Conservation (phyloP, 2,329 filamentous ascomycete genomes). For the Graphilbum ipis-grandicollis region DNA sequence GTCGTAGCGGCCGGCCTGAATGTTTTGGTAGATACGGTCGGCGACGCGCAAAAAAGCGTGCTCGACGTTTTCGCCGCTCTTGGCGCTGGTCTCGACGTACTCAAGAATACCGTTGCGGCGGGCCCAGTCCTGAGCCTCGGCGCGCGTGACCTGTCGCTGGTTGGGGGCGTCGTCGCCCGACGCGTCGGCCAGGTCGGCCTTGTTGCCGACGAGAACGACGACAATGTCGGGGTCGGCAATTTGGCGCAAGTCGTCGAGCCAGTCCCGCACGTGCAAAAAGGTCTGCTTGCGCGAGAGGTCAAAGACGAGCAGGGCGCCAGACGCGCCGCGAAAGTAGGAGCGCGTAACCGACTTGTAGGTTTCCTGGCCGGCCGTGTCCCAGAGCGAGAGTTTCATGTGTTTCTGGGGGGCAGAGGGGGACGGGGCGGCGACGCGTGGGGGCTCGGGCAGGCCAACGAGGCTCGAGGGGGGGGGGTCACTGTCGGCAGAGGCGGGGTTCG, state of each 20-base stretch:
- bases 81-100: conserved; percentile 93
- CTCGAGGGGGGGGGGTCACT: conserved; percentile 11
- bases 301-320: conserved; percentile 67
- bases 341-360: conserved; percentile 94
- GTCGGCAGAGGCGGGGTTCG: conserved; percentile 7
- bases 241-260: conserved; percentile 83
- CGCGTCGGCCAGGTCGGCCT: conserved; percentile 56
- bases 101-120: conserved; percentile 68
- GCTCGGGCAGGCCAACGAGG: conserved; percentile 32
- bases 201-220: conserved; percentile 89
- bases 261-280: conserved; percentile 76
- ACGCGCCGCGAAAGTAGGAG: conserved; percentile 75
- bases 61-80: conserved; percentile 89
- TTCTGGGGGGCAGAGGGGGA: conserved; percentile 40
- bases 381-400: conserved; percentile 86
- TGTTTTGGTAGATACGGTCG: conserved; percentile 91
- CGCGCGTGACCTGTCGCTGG: conserved; percentile 59
- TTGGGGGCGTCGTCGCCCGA: conserved; percentile 25
- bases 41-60: conserved; percentile 84
- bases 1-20: conserved; percentile 88
- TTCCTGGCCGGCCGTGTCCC: conserved; percentile 94
- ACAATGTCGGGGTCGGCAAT: conserved; percentile 95
- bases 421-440: conserved; percentile 15
- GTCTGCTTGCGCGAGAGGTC: conserved; percentile 78
- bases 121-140: conserved; percentile 87